Conservation (phyloP, 495 filamentous ascomycete genomes). For the Parmelia sp. region DNA sequence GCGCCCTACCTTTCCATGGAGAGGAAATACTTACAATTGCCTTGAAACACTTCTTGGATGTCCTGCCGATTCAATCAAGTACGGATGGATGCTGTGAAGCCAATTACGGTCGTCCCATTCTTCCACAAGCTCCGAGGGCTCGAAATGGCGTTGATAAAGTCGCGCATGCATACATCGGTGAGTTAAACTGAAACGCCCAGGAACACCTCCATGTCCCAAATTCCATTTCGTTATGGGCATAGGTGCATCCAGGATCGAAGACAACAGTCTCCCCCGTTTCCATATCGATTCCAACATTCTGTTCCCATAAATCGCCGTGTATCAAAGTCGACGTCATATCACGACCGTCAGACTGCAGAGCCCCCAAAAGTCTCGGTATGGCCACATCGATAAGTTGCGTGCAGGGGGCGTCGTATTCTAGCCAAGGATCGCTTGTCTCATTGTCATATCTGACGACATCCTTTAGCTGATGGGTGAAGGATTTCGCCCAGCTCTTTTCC, state of each 20-base stretch:
- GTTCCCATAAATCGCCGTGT: conserved; percentile 48
- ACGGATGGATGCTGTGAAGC: conserved; percentile 29
- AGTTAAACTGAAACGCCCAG: conserved; percentile 25
- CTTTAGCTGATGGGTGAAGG: conserved; percentile 37
- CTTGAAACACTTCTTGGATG: conserved; percentile 32
- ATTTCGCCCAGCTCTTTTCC: conserved; percentile 44
- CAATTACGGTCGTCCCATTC: conserved; percentile 25
- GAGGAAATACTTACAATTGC: conserved; percentile 29
- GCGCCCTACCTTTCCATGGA: neutral
- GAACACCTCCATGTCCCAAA: conserved; percentile 35
- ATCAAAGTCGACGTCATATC: conserved; percentile 40
- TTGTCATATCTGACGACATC: conserved; percentile 34
- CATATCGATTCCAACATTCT: conserved; percentile 38
- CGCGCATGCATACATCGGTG: conserved; percentile 25
- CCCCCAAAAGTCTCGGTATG: conserved; percentile 38
- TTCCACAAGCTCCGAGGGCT: conserved; percentile 18
- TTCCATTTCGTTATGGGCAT: conserved; percentile 48
- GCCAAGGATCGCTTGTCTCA: conserved; percentile 32
- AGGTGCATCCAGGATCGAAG: conserved; percentile 45
- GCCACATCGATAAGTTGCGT: conserved; percentile 34
- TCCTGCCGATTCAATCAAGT: conserved; percentile 33
- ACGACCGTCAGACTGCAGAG: conserved; percentile 40
- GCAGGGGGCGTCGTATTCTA: conserved; percentile 31
- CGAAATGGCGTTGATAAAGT: conserved; percentile 27
- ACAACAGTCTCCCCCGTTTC: conserved; percentile 33